These are phyloP conservation scores for Cercophora samala DNA, from an alignment of 495 filamentous ascomycete species.

Conservation along the genomic window DNA sequence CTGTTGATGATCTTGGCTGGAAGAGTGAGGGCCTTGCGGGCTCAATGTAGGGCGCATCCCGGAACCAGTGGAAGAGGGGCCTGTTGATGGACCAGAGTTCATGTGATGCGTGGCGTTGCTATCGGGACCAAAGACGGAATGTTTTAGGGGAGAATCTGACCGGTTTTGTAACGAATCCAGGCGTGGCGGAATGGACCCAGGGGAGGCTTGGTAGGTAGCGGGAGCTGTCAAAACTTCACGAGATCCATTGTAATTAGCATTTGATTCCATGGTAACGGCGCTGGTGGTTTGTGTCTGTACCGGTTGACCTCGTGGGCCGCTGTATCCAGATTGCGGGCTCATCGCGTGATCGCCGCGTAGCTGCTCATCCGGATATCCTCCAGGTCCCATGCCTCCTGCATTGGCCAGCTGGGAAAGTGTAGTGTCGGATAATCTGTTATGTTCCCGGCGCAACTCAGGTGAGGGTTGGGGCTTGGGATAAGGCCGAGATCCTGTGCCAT, in stretches of 20 bases:
- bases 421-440: conserved; percentile 73
- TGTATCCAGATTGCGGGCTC: conserved; percentile 28
- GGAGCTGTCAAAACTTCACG: conserved; percentile 47
- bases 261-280: conserved; percentile 43
- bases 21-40: no score
- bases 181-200: conserved; percentile 35
- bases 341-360: conserved; percentile 31
- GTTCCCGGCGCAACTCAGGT: conserved; percentile 71
- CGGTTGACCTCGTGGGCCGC: conserved; percentile 39
- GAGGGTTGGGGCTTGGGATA: conserved; percentile 64
- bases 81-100: conserved; percentile 7
- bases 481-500: conserved; percentile 49
- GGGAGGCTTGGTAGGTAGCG: conserved; percentile 24
- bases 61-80: not conserved
- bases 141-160: conserved; percentile 37
- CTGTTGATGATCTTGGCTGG: no score
- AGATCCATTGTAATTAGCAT: conserved; percentile 50
- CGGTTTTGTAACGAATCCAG: conserved; percentile 31
- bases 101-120: conserved; percentile 9
- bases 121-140: not conserved
- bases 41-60: not conserved
- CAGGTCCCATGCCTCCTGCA: conserved; percentile 50
- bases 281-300: conserved; percentile 44
- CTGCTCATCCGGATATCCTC: conserved; percentile 22
- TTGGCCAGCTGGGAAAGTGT: conserved; percentile 75